Percentiles rank a stretch among this genome's conserved stretches.
These are phyloP conservation scores for Pyrrhoderma noxium DNA, from an alignment of 1,284 basidiomycete species.

Conservation along the genomic window DNA sequence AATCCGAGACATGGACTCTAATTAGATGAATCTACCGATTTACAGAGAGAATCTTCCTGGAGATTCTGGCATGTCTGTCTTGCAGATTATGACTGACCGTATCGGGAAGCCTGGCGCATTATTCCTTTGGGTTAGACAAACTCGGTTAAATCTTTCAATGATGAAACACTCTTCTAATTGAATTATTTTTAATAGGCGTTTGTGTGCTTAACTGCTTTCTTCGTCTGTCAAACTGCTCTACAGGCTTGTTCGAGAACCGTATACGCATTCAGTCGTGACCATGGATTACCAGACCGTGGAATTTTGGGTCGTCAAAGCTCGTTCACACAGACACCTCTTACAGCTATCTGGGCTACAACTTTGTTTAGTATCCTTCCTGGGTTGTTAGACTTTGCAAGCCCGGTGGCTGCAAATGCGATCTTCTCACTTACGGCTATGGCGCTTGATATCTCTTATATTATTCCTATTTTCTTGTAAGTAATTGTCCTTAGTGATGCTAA, in stretches of 20 bases:
- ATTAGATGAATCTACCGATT: constrained; percentile 6
- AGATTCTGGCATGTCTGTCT: constrained; percentile 60
- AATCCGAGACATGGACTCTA: not conserved
- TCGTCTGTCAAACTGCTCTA: constrained; percentile 73
- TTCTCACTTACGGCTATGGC: constrained; percentile 76
- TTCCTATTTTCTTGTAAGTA: constrained; percentile 56
- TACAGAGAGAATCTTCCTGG: constrained; percentile 56
- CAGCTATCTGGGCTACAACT: constrained; percentile 76
- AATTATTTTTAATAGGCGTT: constrained; percentile 36
- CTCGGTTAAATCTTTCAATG: constrained; percentile 8
- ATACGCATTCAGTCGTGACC: constrained; percentile 87
- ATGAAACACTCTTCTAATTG: not conserved
- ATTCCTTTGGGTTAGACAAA: constrained; percentile 57
- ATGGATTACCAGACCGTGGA: constrained; percentile 75
- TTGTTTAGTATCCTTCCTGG: constrained; percentile 64
- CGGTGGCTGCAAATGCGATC: constrained; percentile 76
- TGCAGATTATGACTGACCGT: constrained; percentile 69
- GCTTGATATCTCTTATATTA: constrained; percentile 64
- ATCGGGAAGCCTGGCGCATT: constrained; percentile 69
- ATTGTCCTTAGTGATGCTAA: not conserved
- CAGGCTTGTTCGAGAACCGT: constrained; percentile 85
- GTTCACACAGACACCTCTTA: constrained; percentile 70
- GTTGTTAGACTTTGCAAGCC: constrained; percentile 71
- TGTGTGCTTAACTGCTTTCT: constrained; percentile 77
- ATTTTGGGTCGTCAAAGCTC: constrained; percentile 68